phyloP scores from a whole-genome alignment of 176 grass and related monocot genomes.

The Triticum urartu region DNA sequence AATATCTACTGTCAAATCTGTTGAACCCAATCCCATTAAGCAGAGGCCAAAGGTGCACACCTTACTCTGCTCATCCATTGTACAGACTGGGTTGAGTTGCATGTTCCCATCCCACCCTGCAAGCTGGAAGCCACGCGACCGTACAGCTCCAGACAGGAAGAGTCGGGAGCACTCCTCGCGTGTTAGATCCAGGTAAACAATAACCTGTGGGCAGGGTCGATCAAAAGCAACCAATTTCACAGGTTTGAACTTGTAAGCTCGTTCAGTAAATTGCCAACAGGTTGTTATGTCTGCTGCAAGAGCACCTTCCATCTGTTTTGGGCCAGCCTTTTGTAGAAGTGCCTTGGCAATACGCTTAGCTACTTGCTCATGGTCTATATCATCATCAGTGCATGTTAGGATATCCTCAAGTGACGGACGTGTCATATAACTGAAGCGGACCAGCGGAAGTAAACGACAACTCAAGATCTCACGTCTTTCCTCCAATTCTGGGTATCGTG shows the following conservation, averaged over 20 bases:
- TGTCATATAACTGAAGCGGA: too few species aligned
- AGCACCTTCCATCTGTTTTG: slow-evolving; percentile 44
- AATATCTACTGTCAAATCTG: slow-evolving; percentile 50
- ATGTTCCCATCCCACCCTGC: slow-evolving; percentile 31
- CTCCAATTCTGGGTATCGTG: too few species aligned
- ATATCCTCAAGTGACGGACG: too few species aligned
- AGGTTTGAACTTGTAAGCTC: slow-evolving; percentile 75
- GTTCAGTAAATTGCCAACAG: slow-evolving; percentile 42
- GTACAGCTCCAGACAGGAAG: slow-evolving; percentile 46
- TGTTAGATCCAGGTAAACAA: slow-evolving; percentile 72
- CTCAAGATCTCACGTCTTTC: too few species aligned
- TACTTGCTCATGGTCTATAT: background rate
- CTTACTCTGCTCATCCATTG: slow-evolving; percentile 53
- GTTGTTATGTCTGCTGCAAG: slow-evolving; percentile 28
- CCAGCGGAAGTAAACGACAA: too few species aligned
- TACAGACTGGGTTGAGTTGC: slow-evolving; percentile 53
- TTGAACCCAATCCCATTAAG: fast-evolving
- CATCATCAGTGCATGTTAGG: too few species aligned
- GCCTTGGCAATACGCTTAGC: slow-evolving; percentile 65
- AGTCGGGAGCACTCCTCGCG: slow-evolving; percentile 65
- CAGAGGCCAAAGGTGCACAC: slow-evolving; percentile 61
- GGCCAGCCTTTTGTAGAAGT: slow-evolving; percentile 63
- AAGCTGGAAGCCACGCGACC: slow-evolving; percentile 58
- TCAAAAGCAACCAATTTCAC: slow-evolving; percentile 81
- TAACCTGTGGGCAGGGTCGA: slow-evolving; percentile 62